A percentile compares a stretch with the other conserved stretches of the same genome.
These are phyloP conservation scores for Fomitopsis betulina DNA, from an alignment of 1,284 basidiomycete species.

Conservation along the genomic window DNA sequence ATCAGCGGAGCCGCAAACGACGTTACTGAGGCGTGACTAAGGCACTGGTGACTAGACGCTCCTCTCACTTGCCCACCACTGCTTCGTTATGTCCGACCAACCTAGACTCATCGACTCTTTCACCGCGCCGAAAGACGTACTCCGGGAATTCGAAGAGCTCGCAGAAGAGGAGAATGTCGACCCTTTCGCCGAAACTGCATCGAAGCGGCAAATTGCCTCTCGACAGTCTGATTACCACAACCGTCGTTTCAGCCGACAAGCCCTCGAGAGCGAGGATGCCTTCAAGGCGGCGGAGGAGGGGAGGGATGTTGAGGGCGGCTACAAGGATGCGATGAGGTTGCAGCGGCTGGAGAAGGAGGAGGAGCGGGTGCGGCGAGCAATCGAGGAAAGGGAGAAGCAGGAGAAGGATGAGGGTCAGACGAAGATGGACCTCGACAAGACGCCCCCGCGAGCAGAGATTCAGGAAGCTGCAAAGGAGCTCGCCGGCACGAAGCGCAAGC, in stretches of 20 bases:
- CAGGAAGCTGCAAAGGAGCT: slow-evolving; percentile 66
- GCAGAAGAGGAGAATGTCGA: slow-evolving; percentile 91
- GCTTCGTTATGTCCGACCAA: slow-evolving; percentile 30
- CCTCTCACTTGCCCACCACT: background rate
- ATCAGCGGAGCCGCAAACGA: background rate
- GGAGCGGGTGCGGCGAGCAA: slow-evolving; percentile 75
- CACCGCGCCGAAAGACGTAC: slow-evolving; percentile 90
- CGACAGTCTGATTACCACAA: slow-evolving; percentile 96
- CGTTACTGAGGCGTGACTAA: background rate
- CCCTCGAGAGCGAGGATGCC: slow-evolving; percentile 74
- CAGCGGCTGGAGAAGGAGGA: slow-evolving; percentile 94
- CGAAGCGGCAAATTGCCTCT: slow-evolving; percentile 88
- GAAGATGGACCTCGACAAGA: slow-evolving; percentile 85
- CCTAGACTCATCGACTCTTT: slow-evolving; percentile 72
- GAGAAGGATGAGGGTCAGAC: slow-evolving; percentile 78
- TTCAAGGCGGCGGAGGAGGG: slow-evolving; percentile 66
- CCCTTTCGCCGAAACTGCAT: slow-evolving; percentile 91
- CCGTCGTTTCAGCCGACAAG: slow-evolving; percentile 83
- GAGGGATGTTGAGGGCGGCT: slow-evolving; percentile 76
- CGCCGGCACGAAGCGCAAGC: slow-evolving; percentile 70
- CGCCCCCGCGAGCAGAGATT: slow-evolving; percentile 75
- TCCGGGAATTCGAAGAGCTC: slow-evolving; percentile 91
- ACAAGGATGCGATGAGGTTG: slow-evolving; percentile 95
- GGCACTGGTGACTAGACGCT: background rate
- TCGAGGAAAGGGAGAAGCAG: slow-evolving; percentile 82